Evolutionary conservation across 805 yeast genomes (phyloP).

Genomic region (Candida morakotiae): DNA sequence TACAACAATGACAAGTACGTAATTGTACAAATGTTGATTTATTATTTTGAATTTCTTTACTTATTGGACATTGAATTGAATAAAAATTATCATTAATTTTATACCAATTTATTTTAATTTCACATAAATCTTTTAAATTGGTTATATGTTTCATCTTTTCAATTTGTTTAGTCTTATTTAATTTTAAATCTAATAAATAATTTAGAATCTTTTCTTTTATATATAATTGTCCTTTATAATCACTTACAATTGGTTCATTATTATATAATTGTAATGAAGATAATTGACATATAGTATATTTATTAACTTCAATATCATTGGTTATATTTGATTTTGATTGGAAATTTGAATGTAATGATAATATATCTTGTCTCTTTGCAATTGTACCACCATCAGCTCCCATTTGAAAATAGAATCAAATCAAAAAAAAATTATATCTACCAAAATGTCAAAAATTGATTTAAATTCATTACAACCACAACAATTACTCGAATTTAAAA

Average conservation of each 20-base stretch:
- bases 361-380: conserved; percentile 52
- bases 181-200: conserved; percentile 41
- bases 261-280: conserved; percentile 36
- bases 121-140: conserved; percentile 22
- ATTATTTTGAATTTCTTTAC: conserved; percentile 15
- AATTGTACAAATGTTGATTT: conserved; percentile 23
- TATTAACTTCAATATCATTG: conserved; percentile 13
- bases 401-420: conserved; percentile 12
- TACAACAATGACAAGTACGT: conserved; percentile 38
- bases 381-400: conserved; percentile 73
- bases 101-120: conserved; percentile 20
- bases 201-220: conserved; percentile 63
- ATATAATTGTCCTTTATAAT: conserved; percentile 61
- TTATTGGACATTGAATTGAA: conserved; percentile 32
- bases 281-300: conserved; percentile 50
- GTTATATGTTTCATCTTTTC: conserved; percentile 17
- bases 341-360: conserved; percentile 18
- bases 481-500: conserved; percentile 79
- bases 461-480: conserved; percentile 71
- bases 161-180: conserved; percentile 16
- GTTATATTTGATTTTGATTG: not conserved
- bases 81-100: conserved; percentile 6
- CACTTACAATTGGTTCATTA: conserved; percentile 55
- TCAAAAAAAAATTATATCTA: conserved; percentile 1
- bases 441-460: conserved; percentile 41